These are phyloP conservation scores for Scytalidium sp. DNA, from an alignment of 2,329 filamentous ascomycete genomes.

Conservation along the genomic window DNA sequence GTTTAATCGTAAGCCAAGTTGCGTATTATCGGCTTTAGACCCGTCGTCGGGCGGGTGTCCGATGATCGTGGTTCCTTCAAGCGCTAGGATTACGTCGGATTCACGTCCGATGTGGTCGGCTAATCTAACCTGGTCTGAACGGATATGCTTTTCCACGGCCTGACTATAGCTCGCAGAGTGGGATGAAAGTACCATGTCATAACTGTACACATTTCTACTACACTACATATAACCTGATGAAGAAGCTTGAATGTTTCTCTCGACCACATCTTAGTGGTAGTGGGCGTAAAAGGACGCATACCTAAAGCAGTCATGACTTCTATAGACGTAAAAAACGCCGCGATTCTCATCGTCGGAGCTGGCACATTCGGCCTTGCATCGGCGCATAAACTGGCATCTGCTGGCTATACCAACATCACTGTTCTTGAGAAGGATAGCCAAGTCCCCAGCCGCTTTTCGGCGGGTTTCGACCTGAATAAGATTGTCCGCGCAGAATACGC, in stretches of 20 bases:
- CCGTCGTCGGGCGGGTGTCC: not conserved
- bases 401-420: not conserved
- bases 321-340: not conserved
- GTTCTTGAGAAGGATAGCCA: not conserved
- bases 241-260: not conserved
- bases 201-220: not conserved
- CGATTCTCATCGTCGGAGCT: not conserved
- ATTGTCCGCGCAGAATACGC: conserved; percentile 58
- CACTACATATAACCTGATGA: not conserved
- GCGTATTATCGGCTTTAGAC: not conserved
- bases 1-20: too few relatives aligned
- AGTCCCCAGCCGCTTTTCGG: conserved; percentile 36
- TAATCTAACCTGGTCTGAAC: not conserved
- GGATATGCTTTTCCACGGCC: not conserved
- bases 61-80: not conserved
- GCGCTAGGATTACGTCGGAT: not conserved
- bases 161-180: not conserved
- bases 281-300: not conserved
- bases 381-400: not conserved
- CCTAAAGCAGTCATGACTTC: not conserved
- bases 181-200: not conserved
- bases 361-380: not conserved
- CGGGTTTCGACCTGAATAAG: conserved; percentile 57
- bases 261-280: not conserved
- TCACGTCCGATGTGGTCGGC: not conserved